Conservation (phyloP, 768 basidiomycete species). For the Hydnomerulius pinastri region DNA sequence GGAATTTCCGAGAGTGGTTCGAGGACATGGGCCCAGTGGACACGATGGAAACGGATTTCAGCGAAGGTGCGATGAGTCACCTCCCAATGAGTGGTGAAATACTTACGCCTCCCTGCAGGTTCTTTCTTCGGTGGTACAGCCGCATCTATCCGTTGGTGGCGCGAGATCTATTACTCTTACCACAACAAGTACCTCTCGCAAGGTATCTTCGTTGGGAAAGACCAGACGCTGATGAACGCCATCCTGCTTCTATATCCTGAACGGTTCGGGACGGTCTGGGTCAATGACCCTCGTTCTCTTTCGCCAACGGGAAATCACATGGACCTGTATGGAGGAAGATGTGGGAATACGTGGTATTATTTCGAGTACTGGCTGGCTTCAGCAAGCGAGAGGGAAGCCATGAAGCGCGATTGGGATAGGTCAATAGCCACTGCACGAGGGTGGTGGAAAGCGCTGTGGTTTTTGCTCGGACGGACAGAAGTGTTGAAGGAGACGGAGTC, state of each 20-base stretch:
- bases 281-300: conserved; percentile 12
- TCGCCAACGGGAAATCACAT: background rate
- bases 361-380: conserved; percentile 4
- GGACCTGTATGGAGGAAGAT: conserved; percentile 1
- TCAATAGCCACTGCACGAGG: background rate
- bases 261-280: conserved; percentile 25
- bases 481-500: background rate
- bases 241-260: conserved; percentile 24
- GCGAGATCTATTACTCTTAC: conserved; percentile 19
- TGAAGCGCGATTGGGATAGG: conserved; percentile 5
- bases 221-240: conserved; percentile 25
- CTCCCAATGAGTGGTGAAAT: background rate
- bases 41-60: conserved; percentile 21
- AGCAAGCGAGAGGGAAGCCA: background rate
- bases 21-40: conserved; percentile 24
- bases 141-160: conserved; percentile 22
- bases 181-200: conserved; percentile 21
- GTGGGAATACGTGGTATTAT: conserved; percentile 4
- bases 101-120: conserved; percentile 7
- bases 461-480: background rate
- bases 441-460: conserved; percentile 3
- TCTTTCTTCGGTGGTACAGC: conserved; percentile 29
- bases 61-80: conserved; percentile 21
- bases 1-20: conserved; percentile 16
- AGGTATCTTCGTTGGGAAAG: conserved; percentile 26